A percentile compares a stretch with the other conserved stretches of the same genome.
phyloP scores from a whole-genome alignment of 352 stramenopile genomes.

The Pythium aphanidermatum region DNA sequence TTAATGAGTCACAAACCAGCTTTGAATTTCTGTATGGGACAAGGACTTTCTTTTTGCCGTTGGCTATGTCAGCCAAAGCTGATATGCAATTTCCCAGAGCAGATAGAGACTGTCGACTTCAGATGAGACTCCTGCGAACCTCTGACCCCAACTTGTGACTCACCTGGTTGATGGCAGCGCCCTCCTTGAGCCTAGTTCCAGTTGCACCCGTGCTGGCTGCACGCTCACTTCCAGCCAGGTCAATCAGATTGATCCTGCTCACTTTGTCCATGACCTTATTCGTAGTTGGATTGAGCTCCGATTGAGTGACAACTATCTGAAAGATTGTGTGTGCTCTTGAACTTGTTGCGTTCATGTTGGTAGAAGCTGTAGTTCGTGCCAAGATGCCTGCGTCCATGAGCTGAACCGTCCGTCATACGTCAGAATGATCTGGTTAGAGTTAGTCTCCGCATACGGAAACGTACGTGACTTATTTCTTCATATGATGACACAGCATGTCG shows the following conservation, averaged over 20 bases:
- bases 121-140: background rate
- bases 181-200: conserved; percentile 87
- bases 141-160: no score
- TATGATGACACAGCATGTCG: conserved; percentile 76
- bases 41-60: conserved; percentile 81
- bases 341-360: conserved; percentile 85
- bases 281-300: conserved; percentile 54
- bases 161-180: conserved; percentile 91
- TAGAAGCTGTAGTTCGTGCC: conserved; percentile 74
- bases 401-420: conserved; percentile 16
- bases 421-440: background rate
- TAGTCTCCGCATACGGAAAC: background rate
- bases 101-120: conserved; percentile 54
- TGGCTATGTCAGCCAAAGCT: conserved; percentile 77
- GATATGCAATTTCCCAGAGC: conserved; percentile 92
- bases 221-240: conserved; percentile 89
- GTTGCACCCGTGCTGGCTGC: conserved; percentile 87
- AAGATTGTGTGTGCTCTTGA: conserved; percentile 82
- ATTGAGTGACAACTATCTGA: conserved; percentile 81
- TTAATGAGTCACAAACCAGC: conserved; percentile 40
- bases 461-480: conserved; percentile 66
- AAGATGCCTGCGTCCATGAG: conserved; percentile 84
- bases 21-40: conserved; percentile 92
- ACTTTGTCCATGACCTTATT: conserved; percentile 82
- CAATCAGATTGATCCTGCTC: conserved; percentile 86